phyloP scores from a whole-genome alignment of 2,329 filamentous ascomycete species.

The Claviceps sp. region DNA sequence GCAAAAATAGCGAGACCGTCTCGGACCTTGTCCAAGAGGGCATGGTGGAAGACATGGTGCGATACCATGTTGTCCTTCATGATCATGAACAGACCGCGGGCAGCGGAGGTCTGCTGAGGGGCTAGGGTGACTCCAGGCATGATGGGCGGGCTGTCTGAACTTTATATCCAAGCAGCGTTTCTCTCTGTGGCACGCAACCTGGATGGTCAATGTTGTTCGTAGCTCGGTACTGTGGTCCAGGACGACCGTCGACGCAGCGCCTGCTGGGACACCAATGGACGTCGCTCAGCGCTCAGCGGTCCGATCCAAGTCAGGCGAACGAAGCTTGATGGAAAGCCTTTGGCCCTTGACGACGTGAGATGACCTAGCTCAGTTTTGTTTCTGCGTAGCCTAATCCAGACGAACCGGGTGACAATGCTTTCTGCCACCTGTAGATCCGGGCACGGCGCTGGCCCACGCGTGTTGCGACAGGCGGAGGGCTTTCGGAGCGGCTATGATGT shows the following conservation, averaged over 20 bases:
- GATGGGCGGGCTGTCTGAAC: conserved; percentile 6
- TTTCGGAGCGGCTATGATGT: neutral
- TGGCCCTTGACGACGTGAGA: neutral
- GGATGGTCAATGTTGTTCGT: neutral
- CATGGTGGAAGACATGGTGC: conserved; percentile 7
- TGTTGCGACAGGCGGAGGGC: neutral
- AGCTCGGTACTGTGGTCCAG: neutral
- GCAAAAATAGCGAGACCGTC: conserved; percentile 21
- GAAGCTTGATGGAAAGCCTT: neutral
- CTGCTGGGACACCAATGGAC: neutral
- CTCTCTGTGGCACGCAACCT: no score
- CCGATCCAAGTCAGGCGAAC: no score
- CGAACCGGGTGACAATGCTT: neutral
- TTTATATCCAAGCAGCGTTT: no score
- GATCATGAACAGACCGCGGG: conserved; percentile 13
- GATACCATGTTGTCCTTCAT: conserved; percentile 18
- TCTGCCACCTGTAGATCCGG: neutral
- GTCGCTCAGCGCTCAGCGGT: neutral
- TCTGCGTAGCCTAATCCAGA: neutral
- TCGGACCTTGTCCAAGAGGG: conserved; percentile 16
- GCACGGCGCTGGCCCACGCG: neutral
- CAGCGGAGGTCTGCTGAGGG: conserved; percentile 18
- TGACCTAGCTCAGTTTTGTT: neutral
- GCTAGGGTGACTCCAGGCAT: conserved; percentile 20
- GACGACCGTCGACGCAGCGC: neutral